Percentiles rank a stretch among this genome's conserved stretches.
Conservation (phyloP, 805 yeast genomes). For the Candida tibetensis region DNA sequence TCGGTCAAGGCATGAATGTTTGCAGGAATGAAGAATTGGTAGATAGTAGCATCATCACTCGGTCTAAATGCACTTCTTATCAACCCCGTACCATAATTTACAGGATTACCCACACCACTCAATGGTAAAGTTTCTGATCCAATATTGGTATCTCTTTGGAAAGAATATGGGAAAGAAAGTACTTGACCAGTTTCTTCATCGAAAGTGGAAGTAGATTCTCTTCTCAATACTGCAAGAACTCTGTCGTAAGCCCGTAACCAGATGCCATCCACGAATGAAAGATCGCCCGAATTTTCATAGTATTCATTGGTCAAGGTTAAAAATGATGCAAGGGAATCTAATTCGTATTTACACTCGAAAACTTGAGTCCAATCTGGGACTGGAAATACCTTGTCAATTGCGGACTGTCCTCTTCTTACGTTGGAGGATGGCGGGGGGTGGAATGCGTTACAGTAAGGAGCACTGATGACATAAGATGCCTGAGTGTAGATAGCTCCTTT, state of each 20-base stretch:
- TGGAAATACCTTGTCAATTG: constrained; percentile 67
- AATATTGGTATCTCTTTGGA: constrained; percentile 67
- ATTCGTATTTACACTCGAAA: constrained; percentile 87
- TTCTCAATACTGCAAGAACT: constrained; percentile 49
- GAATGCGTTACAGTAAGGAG: constrained; percentile 89
- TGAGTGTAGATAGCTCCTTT: constrained; percentile 82
- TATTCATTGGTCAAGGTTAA: constrained; percentile 73
- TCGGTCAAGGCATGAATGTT: constrained; percentile 75
- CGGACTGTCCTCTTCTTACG: constrained; percentile 48
- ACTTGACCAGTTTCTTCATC: constrained; percentile 48
- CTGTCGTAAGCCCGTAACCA: constrained; percentile 63
- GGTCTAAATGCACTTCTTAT: constrained; percentile 86
- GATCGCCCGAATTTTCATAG: constrained; percentile 52
- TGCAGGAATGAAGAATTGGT: constrained; percentile 80
- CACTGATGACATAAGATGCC: constrained; percentile 54
- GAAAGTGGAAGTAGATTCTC: constrained; percentile 64
- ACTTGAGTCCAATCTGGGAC: constrained; percentile 66
- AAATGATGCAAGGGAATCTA: constrained; percentile 83
- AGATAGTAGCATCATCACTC: constrained; percentile 81
- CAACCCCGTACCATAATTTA: constrained; percentile 63
- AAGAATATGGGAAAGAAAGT: constrained; percentile 53
- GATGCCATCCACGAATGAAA: constrained; percentile 40
- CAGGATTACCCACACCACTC: constrained; percentile 83
- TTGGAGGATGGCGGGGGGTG: constrained; percentile 69
- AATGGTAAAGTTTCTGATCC: constrained; percentile 82